Evolutionary conservation across 371 early-diverging fungal genomes (phyloP), one percentile per base, ranked within the genome.

Genomic region (Mortierella sp.): DNA sequence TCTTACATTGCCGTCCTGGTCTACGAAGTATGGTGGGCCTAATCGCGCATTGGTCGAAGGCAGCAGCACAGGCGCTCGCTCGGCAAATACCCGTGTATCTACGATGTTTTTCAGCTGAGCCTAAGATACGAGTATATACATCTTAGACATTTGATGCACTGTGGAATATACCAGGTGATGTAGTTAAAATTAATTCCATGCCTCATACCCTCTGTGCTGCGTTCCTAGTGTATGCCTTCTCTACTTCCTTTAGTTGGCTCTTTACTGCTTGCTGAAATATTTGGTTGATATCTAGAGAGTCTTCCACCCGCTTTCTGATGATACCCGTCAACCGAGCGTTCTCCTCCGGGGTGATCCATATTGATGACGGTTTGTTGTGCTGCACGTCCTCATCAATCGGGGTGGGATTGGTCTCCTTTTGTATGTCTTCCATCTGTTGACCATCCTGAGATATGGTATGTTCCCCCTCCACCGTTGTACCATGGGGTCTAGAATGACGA

Each of bases 1-100:
- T n/a, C 41, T 33, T 74, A 85, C 84, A 41, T 83, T 59, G 36
- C 76, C 76, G 21, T 86, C 64, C 10, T 52, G 40, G 62, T 88
- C 88, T 8, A 87, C 73, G 72, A 90, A 90, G 76, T 87, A 86
- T 6, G 83, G 86, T 19, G 76, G 84, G 36, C 78, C 84, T 6
- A 83, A 22, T 8, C 75, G 50, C 16, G 59, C 38, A 19, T 64
- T 66, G 3, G 83, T 48, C 8, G 65, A 21, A 0, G 57, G 13
- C 9, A 74, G n/a, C 19, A 64, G 13, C 19, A 73, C 47, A 0
- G 79, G 74, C 1, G 65, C 74, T 22, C 33, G 16, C 21, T 64
- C 36, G 13, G 36, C 55, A 21, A 15, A 1, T 6, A 61, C 47
- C 6, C 64, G 70, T 58, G 45, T 74, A 0, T 74, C 69, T 4